These are phyloP conservation scores for Exidia glandulosa DNA, from an alignment of 768 basidiomycete genomes.

Conservation along the genomic window DNA sequence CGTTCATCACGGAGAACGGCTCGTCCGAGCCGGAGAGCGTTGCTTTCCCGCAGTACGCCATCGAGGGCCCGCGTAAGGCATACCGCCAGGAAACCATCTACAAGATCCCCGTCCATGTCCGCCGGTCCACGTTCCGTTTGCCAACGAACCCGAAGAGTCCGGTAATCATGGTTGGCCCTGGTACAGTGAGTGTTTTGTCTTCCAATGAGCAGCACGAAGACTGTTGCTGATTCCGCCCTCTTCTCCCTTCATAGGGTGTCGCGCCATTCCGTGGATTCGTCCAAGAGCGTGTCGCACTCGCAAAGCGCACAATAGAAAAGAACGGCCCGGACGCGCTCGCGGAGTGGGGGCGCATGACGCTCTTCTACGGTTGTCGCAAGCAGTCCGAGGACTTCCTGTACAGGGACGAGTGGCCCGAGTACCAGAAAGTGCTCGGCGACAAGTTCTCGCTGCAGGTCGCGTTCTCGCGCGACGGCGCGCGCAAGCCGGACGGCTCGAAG, in stretches of 20 bases:
- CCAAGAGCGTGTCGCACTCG: slow-evolving; percentile 94
- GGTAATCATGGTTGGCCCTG: slow-evolving; percentile 98
- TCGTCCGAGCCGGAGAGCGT: slow-evolving; percentile 28
- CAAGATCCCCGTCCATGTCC: slow-evolving; percentile 88
- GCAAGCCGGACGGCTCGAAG: slow-evolving; percentile 81
- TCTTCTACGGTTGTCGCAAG: slow-evolving; percentile 94
- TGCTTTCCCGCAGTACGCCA: slow-evolving; percentile 59
- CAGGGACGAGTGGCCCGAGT: slow-evolving; percentile 88
- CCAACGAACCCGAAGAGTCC: slow-evolving; percentile 98
- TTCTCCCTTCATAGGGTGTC: slow-evolving; percentile 56
- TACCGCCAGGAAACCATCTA: slow-evolving; percentile 62
- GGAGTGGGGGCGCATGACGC: slow-evolving; percentile 90
- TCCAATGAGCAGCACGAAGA: background rate
- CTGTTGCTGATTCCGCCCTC: slow-evolving; percentile 5
- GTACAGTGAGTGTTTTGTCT: slow-evolving; percentile 58
- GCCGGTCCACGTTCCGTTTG: slow-evolving; percentile 91
- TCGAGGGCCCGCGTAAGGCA: slow-evolving; percentile 83
- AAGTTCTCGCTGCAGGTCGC: slow-evolving; percentile 85
- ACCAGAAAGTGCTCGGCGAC: slow-evolving; percentile 74
- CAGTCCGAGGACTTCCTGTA: slow-evolving; percentile 88
- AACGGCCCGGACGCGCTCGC: slow-evolving; percentile 86
- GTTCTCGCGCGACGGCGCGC: slow-evolving; percentile 77
- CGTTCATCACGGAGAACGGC: slow-evolving; percentile 26
- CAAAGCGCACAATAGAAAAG: slow-evolving; percentile 89
- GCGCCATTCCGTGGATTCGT: slow-evolving; percentile 99